Base-by-base conservation (phyloP, 495 filamentous ascomycete species). In the Penicillium soppii region DNA sequence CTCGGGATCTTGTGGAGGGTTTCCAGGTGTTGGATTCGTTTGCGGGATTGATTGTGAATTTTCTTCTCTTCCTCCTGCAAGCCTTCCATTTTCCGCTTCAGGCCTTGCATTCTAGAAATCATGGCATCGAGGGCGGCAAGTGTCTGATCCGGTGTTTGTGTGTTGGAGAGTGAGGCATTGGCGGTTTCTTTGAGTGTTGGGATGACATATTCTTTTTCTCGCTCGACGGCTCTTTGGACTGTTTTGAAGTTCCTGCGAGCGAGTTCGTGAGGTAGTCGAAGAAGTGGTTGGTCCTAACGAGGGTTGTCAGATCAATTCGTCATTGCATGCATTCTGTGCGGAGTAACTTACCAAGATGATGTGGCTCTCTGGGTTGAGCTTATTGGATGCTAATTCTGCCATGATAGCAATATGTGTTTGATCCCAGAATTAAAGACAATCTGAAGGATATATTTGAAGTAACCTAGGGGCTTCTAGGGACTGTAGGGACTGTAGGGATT, bases 261-360 rank as follows among this genome's bases (percentile, higher is more conserved):
- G 46, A 97, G 84, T 67, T 97, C 92, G 67, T 90, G 83, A 17
- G 94, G 94, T 4, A 97, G 78, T 17, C 91, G 88, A 58, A 98
- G 86, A 53, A 97, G 89, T 20, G 94, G 88, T 82, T 97, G 92
- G 68, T 98, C 94, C 92, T 96, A 44, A 22, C n/a, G n/a, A n/a
- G 17, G 15, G 29, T 30, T 8, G 22, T 67, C 36, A 65, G 54
- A 43, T 55, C 47, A 26, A 42, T 49, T 33, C 21, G 13, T 49
- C 21, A 38, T 46, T 32, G 29, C 29, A 12, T 3, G 3, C 29
- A 32, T n/a, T n/a, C n/a, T n/a, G 52, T 26, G 37, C 43, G 42
- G 46, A 43, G 37, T 19, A 50, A 60, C 47, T 21, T 81, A 89
- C 85, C 58, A 90, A 72, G 45, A 90, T 80, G 41, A 89, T 74